Evolutionary conservation across 2,329 filamentous ascomycete genomes (phyloP).

Genomic region (Epichloe gansuensis): DNA sequence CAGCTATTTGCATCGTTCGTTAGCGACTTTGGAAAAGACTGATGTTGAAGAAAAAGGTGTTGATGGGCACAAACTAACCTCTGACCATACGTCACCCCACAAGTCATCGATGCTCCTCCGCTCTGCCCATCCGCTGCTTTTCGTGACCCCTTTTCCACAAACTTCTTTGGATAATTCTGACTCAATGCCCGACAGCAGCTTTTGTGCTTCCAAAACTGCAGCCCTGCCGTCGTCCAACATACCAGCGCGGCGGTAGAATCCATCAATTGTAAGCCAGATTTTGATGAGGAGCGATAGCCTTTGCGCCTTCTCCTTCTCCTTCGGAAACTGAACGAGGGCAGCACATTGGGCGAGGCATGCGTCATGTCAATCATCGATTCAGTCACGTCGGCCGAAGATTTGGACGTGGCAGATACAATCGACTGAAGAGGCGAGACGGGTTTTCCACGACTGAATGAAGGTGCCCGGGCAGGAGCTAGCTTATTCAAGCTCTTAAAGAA

Average conservation of each 20-base stretch:
- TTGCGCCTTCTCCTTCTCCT: constrained; percentile 38
- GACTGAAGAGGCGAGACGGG: constrained; percentile 34
- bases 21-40: background rate
- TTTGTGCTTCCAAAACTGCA: constrained; percentile 70
- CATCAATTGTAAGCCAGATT: constrained; percentile 84
- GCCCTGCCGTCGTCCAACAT: constrained; percentile 70
- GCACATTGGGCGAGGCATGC: constrained; percentile 32
- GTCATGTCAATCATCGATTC: constrained; percentile 28
- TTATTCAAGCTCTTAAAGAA: constrained; percentile 32
- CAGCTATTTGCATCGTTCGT: constrained; percentile 31
- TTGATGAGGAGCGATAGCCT: constrained; percentile 50
- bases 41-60: background rate
- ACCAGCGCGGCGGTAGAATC: constrained; percentile 72
- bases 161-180: constrained; percentile 49
- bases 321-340: constrained; percentile 44
- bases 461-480: constrained; percentile 23
- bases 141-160: constrained; percentile 49
- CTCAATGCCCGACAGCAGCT: constrained; percentile 62
- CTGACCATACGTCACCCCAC: constrained; percentile 71
- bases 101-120: constrained; percentile 73
- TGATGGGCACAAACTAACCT: constrained; percentile 42
- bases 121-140: constrained; percentile 61
- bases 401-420: constrained; percentile 28
- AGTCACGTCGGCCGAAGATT: constrained; percentile 24
- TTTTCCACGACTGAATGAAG: constrained; percentile 31